Evolutionary conservation across 2,329 filamentous ascomycete species (phyloP).

Genomic region (Stachybotrys elegans): DNA sequence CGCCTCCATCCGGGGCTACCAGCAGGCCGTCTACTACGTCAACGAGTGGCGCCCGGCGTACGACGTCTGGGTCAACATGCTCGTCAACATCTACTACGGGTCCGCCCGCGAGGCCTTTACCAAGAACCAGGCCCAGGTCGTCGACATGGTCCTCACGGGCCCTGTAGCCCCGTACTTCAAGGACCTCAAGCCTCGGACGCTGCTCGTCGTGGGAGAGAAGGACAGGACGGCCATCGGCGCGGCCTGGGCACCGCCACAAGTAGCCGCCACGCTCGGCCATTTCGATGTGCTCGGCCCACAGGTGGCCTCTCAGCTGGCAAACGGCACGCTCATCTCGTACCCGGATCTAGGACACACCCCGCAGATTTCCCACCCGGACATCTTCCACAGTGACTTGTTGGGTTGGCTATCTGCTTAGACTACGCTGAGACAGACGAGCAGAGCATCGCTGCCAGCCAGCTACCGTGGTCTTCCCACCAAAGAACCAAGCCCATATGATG

Average conservation of each 20-base stretch:
- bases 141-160: constrained; percentile 51
- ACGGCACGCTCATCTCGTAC: constrained; percentile 41
- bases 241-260: constrained; percentile 40
- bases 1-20: constrained; percentile 37
- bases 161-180: constrained; percentile 46
- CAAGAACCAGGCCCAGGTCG: constrained; percentile 42
- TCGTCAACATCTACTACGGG: constrained; percentile 45
- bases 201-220: constrained; percentile 45
- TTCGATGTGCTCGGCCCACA: constrained; percentile 44
- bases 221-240: constrained; percentile 52
- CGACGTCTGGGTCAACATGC: constrained; percentile 51
- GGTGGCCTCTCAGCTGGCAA: constrained; percentile 36
- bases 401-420: constrained; percentile 32
- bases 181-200: constrained; percentile 36
- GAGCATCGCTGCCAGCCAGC: too few species aligned
- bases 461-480: too few species aligned
- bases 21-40: constrained; percentile 44
- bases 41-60: constrained; percentile 43
- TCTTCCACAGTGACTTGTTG: constrained; percentile 40
- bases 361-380: constrained; percentile 44
- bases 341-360: constrained; percentile 45
- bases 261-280: constrained; percentile 40
- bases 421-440: neutral
- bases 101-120: constrained; percentile 35
- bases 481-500: too few species aligned